Base-by-base conservation (phyloP, 164 flowering plant genomes). In the Cinnamomum chago region DNA sequence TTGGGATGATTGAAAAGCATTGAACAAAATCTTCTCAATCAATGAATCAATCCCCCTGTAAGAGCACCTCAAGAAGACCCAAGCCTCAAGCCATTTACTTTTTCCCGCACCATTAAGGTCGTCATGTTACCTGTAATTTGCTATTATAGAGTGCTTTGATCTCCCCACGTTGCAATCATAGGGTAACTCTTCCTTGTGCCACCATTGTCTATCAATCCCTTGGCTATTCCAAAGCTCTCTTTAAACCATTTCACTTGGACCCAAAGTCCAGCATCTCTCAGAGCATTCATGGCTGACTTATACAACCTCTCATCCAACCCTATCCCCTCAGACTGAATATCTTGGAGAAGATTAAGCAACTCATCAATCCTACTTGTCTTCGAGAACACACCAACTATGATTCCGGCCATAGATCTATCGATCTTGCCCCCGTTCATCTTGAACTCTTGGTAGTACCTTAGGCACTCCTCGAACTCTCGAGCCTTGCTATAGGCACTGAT, bases 311-410 rank as follows among this genome's bases (percentile, higher is more conserved):
- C 86, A 81, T 93, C 98, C 70, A 90, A 58, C 35, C 72, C 74
- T 4, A 85, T 83, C 50, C 90, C 92, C 70, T 87, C 88, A 1
- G 75, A 66, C 65, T 86, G 88, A 85, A 94, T 82, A 50, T 91
- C 92, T 70, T 82, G 88, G 76, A 93, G 75, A 73, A 93, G 89
- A 84, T 78, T 88, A 70, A 93, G 81, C 80, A 93, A 68, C 73
- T 89, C 87, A 76, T 91, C 88, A 13, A 90, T 71, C 60, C 81
- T 74, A 62, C 83, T 84, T 14, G 58, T 80, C 76, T 88, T 89
- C 0, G 97, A 89, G 79, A 86, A 88, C 28, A 94, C 86, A 1
- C 93, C 90, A 13, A 94, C 93, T 97, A 94, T 92, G 58, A 92
- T 88, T 13, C 94, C 97, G 0, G 88, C 98, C 86, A 94, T 79